phyloP scores from a whole-genome alignment of 768 basidiomycete species.

The Mycena indigotica region DNA sequence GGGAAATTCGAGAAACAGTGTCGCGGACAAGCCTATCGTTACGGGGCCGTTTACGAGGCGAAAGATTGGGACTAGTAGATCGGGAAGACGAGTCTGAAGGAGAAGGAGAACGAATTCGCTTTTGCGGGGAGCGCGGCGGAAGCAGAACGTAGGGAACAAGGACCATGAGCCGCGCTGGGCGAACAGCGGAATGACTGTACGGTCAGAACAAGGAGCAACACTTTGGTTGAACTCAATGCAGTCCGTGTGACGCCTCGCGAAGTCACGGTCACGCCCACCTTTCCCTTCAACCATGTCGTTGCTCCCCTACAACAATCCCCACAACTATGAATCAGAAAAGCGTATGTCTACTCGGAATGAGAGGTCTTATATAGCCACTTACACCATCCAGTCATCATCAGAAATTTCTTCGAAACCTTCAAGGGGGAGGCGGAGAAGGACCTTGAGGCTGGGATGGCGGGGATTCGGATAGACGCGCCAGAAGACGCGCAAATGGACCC shows the following conservation, averaged over 20 bases:
- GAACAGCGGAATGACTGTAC: too few species aligned
- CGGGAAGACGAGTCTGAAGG: not conserved
- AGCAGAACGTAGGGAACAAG: not conserved
- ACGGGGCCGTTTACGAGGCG: constrained; percentile 8
- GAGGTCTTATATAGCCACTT: too few species aligned
- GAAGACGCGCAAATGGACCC: constrained; percentile 37
- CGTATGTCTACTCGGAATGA: constrained; percentile 50
- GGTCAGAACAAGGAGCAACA: not conserved
- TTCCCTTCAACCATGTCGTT: constrained; percentile 61
- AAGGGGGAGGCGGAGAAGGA: constrained; percentile 63
- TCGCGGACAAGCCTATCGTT: constrained; percentile 1
- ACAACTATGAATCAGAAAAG: constrained; percentile 75
- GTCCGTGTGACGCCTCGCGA: too few species aligned
- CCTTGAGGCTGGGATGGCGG: constrained; percentile 64
- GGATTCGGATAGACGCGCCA: constrained; percentile 66
- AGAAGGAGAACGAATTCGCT: not conserved
- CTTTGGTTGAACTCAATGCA: not conserved
- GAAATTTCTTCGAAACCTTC: constrained; percentile 70
- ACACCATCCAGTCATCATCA: constrained; percentile 58
- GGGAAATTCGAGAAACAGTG: constrained; percentile 8
- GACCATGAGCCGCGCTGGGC: too few species aligned
- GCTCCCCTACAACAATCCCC: constrained; percentile 51
- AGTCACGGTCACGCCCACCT: constrained; percentile 25
- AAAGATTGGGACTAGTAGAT: constrained; percentile 10
- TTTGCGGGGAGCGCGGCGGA: not conserved